phyloP scores from a whole-genome alignment of 1,284 basidiomycete species.

The Anthracocystis walkeri region DNA sequence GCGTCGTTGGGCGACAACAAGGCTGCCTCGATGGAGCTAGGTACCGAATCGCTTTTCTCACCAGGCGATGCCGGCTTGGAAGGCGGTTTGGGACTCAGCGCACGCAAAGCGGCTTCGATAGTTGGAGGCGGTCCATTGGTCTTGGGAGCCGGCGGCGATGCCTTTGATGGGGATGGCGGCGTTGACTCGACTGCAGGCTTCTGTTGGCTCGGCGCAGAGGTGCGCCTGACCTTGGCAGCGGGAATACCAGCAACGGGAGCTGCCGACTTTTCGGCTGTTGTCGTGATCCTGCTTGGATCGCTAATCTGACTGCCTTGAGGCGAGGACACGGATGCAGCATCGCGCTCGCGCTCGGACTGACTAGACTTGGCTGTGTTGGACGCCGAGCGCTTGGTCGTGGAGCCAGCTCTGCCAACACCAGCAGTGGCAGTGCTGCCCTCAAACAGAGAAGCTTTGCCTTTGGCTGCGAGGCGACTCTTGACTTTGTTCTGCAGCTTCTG shows the following conservation, averaged over 20 bases:
- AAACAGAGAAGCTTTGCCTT: constrained; percentile 14
- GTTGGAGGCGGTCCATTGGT: constrained; percentile 6
- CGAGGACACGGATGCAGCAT: constrained; percentile 4
- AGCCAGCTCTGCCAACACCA: constrained; percentile 3
- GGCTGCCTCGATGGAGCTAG: constrained; percentile 39
- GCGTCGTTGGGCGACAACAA: constrained; percentile 39
- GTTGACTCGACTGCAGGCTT: constrained; percentile 12
- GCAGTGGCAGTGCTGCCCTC: neutral
- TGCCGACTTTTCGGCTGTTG: constrained; percentile 15
- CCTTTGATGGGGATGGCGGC: neutral
- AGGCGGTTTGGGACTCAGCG: constrained; percentile 14
- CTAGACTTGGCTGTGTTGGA: constrained; percentile 13
- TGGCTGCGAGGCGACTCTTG: constrained; percentile 43
- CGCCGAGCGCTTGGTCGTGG: constrained; percentile 27
- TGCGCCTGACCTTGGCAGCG: constrained; percentile 37
- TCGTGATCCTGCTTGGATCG: constrained; percentile 11
- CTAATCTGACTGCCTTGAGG: constrained; percentile 2
- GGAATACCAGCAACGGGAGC: constrained; percentile 12
- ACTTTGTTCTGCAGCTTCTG: constrained; percentile 43
- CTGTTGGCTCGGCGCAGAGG: constrained; percentile 24
- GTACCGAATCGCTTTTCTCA: constrained; percentile 14
- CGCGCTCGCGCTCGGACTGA: neutral
- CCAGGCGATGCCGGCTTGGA: constrained; percentile 20
- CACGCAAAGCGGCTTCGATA: constrained; percentile 14
- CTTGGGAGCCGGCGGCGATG: neutral